Conservation (phyloP, 2,329 filamentous ascomycete genomes). For the Colletotrichum falcatum region DNA sequence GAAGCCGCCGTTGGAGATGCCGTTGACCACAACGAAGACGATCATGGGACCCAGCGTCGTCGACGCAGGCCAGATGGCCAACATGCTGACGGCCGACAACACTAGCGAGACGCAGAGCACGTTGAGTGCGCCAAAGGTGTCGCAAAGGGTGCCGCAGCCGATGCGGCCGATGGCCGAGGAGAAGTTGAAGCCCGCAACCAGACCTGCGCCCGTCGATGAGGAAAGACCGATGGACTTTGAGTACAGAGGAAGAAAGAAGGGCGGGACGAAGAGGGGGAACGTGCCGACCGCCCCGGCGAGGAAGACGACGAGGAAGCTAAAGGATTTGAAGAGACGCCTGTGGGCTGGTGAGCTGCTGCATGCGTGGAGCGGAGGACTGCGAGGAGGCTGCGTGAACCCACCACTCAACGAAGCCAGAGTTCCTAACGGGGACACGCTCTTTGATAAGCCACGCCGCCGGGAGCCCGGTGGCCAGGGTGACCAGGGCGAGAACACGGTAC, state of each 20-base stretch:
- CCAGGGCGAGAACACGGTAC: conserved; percentile 64
- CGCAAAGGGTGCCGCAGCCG: conserved; percentile 64
- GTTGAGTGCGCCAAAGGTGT: conserved; percentile 67
- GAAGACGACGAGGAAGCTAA: conserved; percentile 65
- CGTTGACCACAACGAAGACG: conserved; percentile 70
- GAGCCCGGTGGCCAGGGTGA: conserved; percentile 64
- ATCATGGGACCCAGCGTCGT: conserved; percentile 64
- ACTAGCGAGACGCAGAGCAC: conserved; percentile 63
- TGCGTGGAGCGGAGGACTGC: not conserved
- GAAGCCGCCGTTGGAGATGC: conserved; percentile 71
- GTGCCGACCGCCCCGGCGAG: conserved; percentile 66
- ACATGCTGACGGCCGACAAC: conserved; percentile 67
- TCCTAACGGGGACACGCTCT: conserved; percentile 57
- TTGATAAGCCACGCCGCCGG: conserved; percentile 67
- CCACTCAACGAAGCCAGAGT: conserved; percentile 62
- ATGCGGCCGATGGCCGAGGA: conserved; percentile 70
- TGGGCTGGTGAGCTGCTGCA: conserved; percentile 19
- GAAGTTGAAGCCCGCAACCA: conserved; percentile 72
- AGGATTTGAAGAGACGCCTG: conserved; percentile 65
- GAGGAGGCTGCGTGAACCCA: conserved; percentile 43
- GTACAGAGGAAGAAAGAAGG: conserved; percentile 71
- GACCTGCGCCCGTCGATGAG: conserved; percentile 63
- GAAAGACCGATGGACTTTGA: conserved; percentile 65
- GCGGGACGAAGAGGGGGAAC: conserved; percentile 70
- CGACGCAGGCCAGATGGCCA: conserved; percentile 71